Conservation (phyloP, 257 asterid species). For the Phtheirospermum japonicum region DNA sequence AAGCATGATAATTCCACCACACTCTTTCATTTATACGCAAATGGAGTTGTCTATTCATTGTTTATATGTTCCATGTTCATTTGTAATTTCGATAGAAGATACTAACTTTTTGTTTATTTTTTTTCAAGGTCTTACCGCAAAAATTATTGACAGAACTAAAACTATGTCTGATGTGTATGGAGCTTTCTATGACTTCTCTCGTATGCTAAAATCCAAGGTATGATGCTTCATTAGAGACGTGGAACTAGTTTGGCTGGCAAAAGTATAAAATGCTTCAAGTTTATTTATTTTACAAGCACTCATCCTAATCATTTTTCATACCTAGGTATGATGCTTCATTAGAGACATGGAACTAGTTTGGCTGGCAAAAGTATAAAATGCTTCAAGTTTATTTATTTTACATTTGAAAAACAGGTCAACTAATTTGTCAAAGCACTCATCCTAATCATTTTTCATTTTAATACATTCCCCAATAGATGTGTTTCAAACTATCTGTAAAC, state of each 20-base stretch:
- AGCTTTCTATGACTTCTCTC: conserved; percentile 84
- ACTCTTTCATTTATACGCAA: too few relatives aligned
- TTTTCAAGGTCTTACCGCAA: conserved; percentile 82
- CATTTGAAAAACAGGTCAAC: background rate
- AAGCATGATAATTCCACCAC: too few relatives aligned
- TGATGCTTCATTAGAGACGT: conserved; percentile 23
- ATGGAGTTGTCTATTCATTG: background rate
- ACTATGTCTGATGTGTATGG: conserved; percentile 88
- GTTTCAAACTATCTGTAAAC: too few relatives aligned
- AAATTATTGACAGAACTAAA: conserved; percentile 69
- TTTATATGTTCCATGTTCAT: conserved; percentile 19
- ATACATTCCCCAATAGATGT: too few relatives aligned
- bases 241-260: conserved; percentile 18
- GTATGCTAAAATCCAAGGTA: conserved; percentile 89
- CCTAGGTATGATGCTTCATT: conserved; percentile 58
- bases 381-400: background rate
- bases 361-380: conserved; percentile 1
- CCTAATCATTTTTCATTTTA: background rate
- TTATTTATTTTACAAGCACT: too few relatives aligned
- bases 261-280: background rate
- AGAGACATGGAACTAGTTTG: conserved; percentile 12
- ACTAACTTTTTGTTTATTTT: conserved; percentile 20
- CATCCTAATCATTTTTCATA: background rate
- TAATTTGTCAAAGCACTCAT: too few relatives aligned
- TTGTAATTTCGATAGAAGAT: conserved; percentile 17